Evolutionary conservation across 2,329 filamentous ascomycete genomes (phyloP), one percentile per base, ranked within the genome.

Genomic region (Mariannaea elegans): DNA sequence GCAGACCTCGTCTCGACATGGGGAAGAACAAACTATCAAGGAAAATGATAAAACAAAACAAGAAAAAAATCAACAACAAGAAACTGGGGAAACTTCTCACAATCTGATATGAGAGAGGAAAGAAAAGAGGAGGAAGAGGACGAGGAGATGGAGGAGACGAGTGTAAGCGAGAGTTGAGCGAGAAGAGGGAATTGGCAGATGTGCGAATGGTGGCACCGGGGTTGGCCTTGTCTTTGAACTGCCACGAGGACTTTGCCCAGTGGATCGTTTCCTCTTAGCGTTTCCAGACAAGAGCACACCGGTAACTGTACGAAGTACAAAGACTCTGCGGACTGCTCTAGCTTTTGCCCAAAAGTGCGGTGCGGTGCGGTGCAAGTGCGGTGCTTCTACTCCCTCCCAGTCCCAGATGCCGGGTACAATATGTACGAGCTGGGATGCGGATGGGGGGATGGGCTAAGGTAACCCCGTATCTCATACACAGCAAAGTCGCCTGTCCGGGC

Each of bases 181-280:
- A 52, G 27, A 54, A 54, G 51, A 34, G 53, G n/a, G 46, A 36
- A 56, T 49, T 34, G 32, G 24, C n/a, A 29, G 16, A 29, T 31
- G 42, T 55, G 51, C 36, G 51, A 55, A 55, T 55, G 51, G 51
- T 47, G 51, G 51, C 51, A 47, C 51, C 51, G 32, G 39, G 49
- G 27, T 13, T 14, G 32, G 32, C 12, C 32, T 52, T 23, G 49
- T 42, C 49, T 52, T 34, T 52, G 49, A 46, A 39, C 44, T 48
- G 51, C 51, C 51, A 55, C 51, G 51, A 55, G 51, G 51, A 55
- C 51, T 44, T 19, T 44, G 51, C 19, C 51, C 51, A 55, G 51
- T 55, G 51, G 51, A 55, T 55, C 51, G 42, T 36, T 24, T 27
- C 21, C 16, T 27, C 23, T 44, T 55, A 55, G 51, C 51, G 51